These are phyloP conservation scores for Blastobotrys robertii DNA, from an alignment of 805 yeast species.

Conservation along the genomic window DNA sequence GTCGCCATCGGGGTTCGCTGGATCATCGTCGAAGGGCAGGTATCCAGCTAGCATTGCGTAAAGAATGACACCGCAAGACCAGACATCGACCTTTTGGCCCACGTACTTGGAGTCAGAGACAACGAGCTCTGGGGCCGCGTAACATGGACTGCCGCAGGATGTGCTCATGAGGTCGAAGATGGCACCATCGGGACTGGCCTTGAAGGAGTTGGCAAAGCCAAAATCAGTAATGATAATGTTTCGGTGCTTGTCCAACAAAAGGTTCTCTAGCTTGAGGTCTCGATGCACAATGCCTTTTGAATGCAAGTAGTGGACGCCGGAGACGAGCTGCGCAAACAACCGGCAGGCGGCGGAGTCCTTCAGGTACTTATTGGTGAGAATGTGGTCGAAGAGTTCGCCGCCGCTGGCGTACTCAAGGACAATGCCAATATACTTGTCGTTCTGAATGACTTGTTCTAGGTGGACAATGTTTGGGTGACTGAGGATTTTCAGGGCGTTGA, in stretches of 20 bases:
- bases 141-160: constrained; percentile 95
- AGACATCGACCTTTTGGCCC: constrained; percentile 88
- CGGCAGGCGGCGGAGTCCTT: constrained; percentile 83
- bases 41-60: constrained; percentile 98
- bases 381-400: constrained; percentile 92
- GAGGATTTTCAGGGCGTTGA: constrained; percentile 67
- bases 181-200: constrained; percentile 17
- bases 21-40: constrained; percentile 95
- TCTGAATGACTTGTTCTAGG: constrained; percentile 85
- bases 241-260: constrained; percentile 73
- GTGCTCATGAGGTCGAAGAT: constrained; percentile 75
- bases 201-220: constrained; percentile 87
- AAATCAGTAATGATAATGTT: constrained; percentile 83
- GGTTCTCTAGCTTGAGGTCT: constrained; percentile 66
- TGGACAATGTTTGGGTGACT: constrained; percentile 91
- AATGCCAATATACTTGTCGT: constrained; percentile 91
- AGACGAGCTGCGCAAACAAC: constrained; percentile 82
- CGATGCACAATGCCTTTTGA: constrained; percentile 72
- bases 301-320: constrained; percentile 88
- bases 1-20: constrained; percentile 91
- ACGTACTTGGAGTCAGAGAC: constrained; percentile 79
- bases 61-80: constrained; percentile 94
- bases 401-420: constrained; percentile 96
- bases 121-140: constrained; percentile 96
- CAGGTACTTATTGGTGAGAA: constrained; percentile 72